phyloP scores from a whole-genome alignment of 495 filamentous ascomycete genomes.

The Penicillium atrosanguineum region DNA sequence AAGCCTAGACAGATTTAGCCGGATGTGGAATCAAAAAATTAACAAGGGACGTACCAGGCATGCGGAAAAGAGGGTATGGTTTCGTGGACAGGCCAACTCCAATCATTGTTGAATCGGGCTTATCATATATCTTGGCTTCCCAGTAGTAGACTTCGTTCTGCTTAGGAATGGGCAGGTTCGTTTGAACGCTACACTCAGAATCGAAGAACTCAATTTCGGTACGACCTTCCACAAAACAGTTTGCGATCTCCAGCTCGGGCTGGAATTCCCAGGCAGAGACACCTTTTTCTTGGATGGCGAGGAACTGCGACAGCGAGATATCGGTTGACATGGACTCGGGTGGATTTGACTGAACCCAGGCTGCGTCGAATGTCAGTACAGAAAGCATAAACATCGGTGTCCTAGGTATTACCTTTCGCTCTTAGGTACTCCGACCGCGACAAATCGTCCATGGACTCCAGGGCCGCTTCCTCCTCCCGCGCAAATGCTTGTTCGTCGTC shows the following conservation, averaged over 20 bases:
- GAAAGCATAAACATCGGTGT: constrained; percentile 8
- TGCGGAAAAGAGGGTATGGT: constrained; percentile 89
- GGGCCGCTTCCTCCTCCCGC: constrained; percentile 88
- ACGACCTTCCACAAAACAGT: constrained; percentile 94
- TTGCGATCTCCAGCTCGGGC: constrained; percentile 95
- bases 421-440: constrained; percentile 84
- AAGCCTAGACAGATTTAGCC: constrained; percentile 57
- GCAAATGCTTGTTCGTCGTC: constrained; percentile 94
- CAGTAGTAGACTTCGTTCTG: constrained; percentile 99
- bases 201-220: constrained; percentile 99
- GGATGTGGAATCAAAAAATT: not conserved
- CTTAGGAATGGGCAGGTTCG: constrained; percentile 93
- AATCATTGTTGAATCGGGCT: constrained; percentile 80
- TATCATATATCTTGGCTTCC: constrained; percentile 98
- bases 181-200: constrained; percentile 94
- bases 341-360: constrained; percentile 90
- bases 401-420: constrained; percentile 73
- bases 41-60: constrained; percentile 67
- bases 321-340: constrained; percentile 94
- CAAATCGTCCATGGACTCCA: constrained; percentile 95
- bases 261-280: constrained; percentile 99
- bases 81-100: constrained; percentile 94
- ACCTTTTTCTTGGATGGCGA: constrained; percentile 98
- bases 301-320: constrained; percentile 94
- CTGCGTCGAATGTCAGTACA: constrained; percentile 42